Base-by-base conservation (phyloP, 306 rosid species). In the Trifolium dubium region DNA sequence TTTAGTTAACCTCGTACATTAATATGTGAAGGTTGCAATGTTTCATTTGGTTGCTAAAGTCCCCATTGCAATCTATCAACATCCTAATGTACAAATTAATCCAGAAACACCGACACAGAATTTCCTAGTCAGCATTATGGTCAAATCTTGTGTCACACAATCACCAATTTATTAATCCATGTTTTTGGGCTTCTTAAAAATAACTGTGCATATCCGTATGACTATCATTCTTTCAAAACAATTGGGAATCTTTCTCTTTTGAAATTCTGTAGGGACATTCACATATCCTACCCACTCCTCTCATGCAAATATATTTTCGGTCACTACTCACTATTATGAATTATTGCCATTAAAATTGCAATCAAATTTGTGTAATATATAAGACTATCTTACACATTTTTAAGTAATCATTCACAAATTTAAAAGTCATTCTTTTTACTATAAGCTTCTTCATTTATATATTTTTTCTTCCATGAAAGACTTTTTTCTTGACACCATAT, bases 121-220 rank as follows among this genome's bases (percentile, higher is more conserved):
- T 44, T 44, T 44, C 4, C 50, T 44, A 11, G 50, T 44, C 50
- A 44, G 14, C 50, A 4, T 5, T 23, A 32, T 11, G 50, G 50
- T 9, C n/a, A 44, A 14, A 10, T 23, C 1, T 23, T 23, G 23
- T 1, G 23, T 23, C 5, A 11, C 14, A 44, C n/a, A 44, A n/a
- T n/a, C n/a, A n/a, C n/a, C n/a, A n/a, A n/a, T 44, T 49, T n/a
- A 49, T 49, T 49, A 49, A 49, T 49, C 19, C 55, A 49, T 49
- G 55, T n/a, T 49, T 49, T n/a, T 49, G 9, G 8, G 9, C 23
- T 49, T 49, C 55, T 49, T 49, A 3, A 1, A n/a, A n/a, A n/a
- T n/a, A n/a, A n/a, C n/a, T n/a, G n/a, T n/a, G n/a, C n/a, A n/a
- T n/a, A n/a, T n/a, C n/a, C 12, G 18, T n/a, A 14, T 14, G n/a